These are phyloP conservation scores for Fonsecaea pedrosoi DNA, from an alignment of 2,329 filamentous ascomycete species.

Conservation along the genomic window DNA sequence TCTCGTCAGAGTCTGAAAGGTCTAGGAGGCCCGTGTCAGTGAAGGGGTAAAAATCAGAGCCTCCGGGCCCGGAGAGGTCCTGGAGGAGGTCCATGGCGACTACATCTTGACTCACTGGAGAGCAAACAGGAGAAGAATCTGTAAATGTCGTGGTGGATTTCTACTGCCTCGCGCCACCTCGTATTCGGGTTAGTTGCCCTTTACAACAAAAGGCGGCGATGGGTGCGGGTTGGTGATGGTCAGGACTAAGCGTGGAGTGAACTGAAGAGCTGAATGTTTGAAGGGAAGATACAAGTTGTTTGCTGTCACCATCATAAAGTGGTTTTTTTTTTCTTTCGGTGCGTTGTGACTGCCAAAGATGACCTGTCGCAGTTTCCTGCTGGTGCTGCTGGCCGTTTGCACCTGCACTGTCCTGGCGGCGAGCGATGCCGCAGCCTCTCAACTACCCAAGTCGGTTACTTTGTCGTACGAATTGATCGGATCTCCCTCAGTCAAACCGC, in stretches of 20 bases:
- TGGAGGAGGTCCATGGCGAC: conserved; percentile 34
- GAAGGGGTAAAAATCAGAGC: conserved; percentile 16
- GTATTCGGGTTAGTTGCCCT: conserved; percentile 31
- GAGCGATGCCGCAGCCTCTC: conserved; percentile 24
- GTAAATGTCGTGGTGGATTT: conserved; percentile 14
- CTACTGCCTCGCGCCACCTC: conserved; percentile 2
- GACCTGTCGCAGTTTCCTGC: conserved; percentile 21
- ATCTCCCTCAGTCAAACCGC: conserved; percentile 36
- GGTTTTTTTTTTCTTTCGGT: neutral
- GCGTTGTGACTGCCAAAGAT: conserved; percentile 10
- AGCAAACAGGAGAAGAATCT: conserved; percentile 22
- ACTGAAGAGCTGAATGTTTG: neutral
- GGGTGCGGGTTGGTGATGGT: conserved; percentile 8
- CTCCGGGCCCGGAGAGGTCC: conserved; percentile 25
- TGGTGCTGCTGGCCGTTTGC: conserved; percentile 25
- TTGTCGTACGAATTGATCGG: conserved; percentile 39
- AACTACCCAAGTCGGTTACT: conserved; percentile 36
- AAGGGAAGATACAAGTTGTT: neutral
- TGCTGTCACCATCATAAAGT: neutral
- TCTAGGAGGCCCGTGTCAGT: conserved; percentile 22
- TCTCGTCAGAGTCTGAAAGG: conserved; percentile 33
- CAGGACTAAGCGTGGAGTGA: conserved; percentile 3
- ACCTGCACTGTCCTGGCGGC: conserved; percentile 19
- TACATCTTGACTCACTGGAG: conserved; percentile 32
- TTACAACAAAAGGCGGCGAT: conserved; percentile 8